Evolutionary conservation across 2,329 filamentous ascomycete species (phyloP).

Genomic region (Lachnellula suecica): DNA sequence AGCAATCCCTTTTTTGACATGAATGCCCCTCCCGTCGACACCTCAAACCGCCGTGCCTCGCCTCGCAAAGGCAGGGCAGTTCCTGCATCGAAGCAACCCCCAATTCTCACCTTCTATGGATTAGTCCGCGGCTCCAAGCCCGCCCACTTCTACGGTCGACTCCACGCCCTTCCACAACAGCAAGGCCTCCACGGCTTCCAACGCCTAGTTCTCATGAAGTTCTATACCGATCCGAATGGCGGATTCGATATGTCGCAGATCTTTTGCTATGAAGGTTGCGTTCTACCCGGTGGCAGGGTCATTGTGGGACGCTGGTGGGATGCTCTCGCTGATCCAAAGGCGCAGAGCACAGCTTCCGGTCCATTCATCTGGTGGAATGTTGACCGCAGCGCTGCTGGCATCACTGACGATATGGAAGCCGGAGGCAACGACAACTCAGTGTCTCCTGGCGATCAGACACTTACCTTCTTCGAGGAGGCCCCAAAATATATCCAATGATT

Average conservation of each 20-base stretch:
- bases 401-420: constrained; percentile 7
- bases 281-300: constrained; percentile 45
- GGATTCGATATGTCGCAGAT: constrained; percentile 29
- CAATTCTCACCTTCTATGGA: constrained; percentile 30
- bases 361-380: constrained; percentile 39
- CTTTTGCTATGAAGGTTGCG: constrained; percentile 46
- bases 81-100: constrained; percentile 5
- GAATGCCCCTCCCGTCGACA: background rate
- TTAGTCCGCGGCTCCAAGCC: constrained; percentile 37
- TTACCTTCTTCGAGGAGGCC: constrained; percentile 18
- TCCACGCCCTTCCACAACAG: constrained; percentile 49
- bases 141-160: constrained; percentile 40
- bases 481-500: background rate
- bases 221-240: constrained; percentile 28
- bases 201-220: constrained; percentile 54
- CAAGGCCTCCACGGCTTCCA: constrained; percentile 51
- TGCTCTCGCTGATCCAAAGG: constrained; percentile 16
- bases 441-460: constrained; percentile 15
- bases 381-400: constrained; percentile 14
- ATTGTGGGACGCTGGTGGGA: constrained; percentile 51
- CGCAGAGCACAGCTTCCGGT: constrained; percentile 20
- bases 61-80: constrained; percentile 1
- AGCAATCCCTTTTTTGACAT: constrained; percentile 24
- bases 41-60: constrained; percentile 2
- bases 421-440: background rate